phyloP scores from a whole-genome alignment of 352 stramenopile genomes.

The Lagenidium giganteum region DNA sequence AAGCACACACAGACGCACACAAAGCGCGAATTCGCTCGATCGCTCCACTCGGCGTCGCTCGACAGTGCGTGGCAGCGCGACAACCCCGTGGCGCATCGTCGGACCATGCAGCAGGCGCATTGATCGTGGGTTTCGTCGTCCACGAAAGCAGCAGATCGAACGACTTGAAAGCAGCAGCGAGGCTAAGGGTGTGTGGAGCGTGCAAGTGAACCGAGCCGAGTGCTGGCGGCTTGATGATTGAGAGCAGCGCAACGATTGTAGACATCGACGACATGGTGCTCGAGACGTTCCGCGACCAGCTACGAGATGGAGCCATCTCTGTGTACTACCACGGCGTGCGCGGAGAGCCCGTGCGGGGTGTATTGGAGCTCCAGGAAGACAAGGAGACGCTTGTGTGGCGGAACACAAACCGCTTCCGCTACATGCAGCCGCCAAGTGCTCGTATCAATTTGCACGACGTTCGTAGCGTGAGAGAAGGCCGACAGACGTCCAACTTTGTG shows the following conservation, averaged over 20 bases:
- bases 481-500: slow-evolving; percentile 76
- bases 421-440: slow-evolving; percentile 19
- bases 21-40: too few species aligned
- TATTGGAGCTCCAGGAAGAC: slow-evolving; percentile 58
- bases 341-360: slow-evolving; percentile 42
- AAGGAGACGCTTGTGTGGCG: slow-evolving; percentile 64
- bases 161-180: too few species aligned
- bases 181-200: too few species aligned
- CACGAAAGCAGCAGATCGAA: too few species aligned
- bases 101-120: too few species aligned
- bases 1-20: too few species aligned
- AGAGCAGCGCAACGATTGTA: slow-evolving; percentile 6
- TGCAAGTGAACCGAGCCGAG: too few species aligned
- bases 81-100: too few species aligned
- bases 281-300: slow-evolving; percentile 48
- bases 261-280: slow-evolving; percentile 25
- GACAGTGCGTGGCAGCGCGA: too few species aligned
- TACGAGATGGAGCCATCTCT: slow-evolving; percentile 54
- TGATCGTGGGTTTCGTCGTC: too few species aligned
- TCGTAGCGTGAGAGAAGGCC: slow-evolving; percentile 48
- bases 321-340: slow-evolving; percentile 37
- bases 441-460: slow-evolving; percentile 44
- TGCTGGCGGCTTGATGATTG: too few species aligned
- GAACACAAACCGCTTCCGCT: slow-evolving; percentile 27
- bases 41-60: too few species aligned